These are phyloP conservation scores for Paramyrothecium sp. DNA, from an alignment of 2,329 filamentous ascomycete species.

Conservation along the genomic window DNA sequence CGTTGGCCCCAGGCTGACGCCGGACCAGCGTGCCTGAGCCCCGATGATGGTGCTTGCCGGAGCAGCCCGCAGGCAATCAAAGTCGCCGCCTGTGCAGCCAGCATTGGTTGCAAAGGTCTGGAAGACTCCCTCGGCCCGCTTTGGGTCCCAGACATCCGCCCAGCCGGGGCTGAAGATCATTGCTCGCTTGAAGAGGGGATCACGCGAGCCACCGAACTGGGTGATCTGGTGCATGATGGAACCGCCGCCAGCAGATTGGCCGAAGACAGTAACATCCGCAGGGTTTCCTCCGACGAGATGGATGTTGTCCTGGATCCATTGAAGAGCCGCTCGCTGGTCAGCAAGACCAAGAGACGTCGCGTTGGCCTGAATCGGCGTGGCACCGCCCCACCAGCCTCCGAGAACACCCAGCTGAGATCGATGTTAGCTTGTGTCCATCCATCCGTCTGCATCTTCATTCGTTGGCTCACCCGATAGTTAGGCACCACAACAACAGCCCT, in stretches of 20 bases:
- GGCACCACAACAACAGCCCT: neutral
- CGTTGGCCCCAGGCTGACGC: neutral
- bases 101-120: neutral
- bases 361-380: neutral
- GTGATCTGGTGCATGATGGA: constrained; percentile 47
- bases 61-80: neutral
- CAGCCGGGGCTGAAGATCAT: constrained; percentile 30
- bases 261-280: neutral
- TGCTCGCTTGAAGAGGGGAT: constrained; percentile 44
- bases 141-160: neutral
- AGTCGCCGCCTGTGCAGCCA: neutral
- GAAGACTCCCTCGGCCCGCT: neutral
- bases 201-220: constrained; percentile 36
- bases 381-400: neutral
- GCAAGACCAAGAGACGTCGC: neutral
- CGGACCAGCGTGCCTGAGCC: neutral
- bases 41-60: neutral
- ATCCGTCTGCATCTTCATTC: neutral
- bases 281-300: neutral
- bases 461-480: neutral
- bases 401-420: neutral
- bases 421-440: neutral
- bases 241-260: constrained; percentile 48
- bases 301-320: neutral
- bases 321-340: neutral